phyloP scores from a whole-genome alignment of 176 grass and related monocot genomes.

The Paspalum vaginatum region DNA sequence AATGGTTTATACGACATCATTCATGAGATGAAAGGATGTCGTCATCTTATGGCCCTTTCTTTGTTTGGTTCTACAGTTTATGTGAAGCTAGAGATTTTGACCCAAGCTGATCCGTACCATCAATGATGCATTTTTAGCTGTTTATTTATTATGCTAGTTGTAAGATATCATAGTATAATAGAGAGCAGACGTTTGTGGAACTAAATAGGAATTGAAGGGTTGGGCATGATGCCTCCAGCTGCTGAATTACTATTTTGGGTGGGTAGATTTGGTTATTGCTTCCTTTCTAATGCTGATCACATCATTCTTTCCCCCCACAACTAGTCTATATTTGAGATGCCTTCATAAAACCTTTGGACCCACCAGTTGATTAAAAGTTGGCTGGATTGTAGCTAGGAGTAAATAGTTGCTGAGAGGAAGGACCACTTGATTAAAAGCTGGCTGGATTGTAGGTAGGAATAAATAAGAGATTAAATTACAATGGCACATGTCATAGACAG shows the following conservation, averaged over 20 bases:
- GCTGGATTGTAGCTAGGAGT: background rate
- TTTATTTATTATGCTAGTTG: background rate
- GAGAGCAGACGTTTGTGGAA: no score
- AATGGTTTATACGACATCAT: background rate
- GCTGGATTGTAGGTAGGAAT: background rate
- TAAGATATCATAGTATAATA: background rate
- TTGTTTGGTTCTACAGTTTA: background rate
- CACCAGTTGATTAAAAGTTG: background rate
- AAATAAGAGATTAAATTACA: background rate
- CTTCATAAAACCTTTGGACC: conserved; percentile 1
- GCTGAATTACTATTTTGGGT: background rate
- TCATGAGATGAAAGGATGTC: background rate
- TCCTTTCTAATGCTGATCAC: background rate
- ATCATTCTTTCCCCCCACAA: background rate
- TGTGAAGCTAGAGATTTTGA: background rate
- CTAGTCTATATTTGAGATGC: background rate
- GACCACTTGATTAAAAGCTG: background rate
- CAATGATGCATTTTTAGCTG: background rate
- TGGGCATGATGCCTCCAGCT: background rate
- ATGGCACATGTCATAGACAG: background rate
- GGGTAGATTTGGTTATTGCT: background rate
- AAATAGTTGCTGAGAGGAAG: background rate
- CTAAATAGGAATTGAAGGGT: background rate
- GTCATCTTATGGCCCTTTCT: background rate
- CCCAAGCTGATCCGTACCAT: background rate